A percentile compares a stretch with the other conserved stretches of the same genome.
Evolutionary conservation across 768 basidiomycete genomes (phyloP).

Genomic region (Leccinum broughii): DNA sequence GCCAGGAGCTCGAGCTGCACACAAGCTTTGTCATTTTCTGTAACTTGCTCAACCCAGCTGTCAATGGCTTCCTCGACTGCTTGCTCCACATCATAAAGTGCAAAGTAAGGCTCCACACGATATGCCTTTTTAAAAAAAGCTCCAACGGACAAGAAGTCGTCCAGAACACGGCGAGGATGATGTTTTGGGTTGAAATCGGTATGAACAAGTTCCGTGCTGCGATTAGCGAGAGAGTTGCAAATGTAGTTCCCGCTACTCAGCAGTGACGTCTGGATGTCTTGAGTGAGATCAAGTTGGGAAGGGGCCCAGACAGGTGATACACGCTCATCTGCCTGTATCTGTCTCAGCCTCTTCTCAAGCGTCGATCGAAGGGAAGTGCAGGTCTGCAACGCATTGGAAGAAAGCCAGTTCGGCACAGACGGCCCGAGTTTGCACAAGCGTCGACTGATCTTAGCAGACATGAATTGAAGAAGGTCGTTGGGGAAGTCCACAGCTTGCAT

Average conservation of each 20-base stretch:
- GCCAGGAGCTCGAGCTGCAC: constrained; percentile 25
- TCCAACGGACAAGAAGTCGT: constrained; percentile 4
- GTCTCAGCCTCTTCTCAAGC: constrained; percentile 37
- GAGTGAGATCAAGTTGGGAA: background rate
- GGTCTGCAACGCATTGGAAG: constrained; percentile 36
- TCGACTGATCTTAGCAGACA: constrained; percentile 30
- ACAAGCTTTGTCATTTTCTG: constrained; percentile 1
- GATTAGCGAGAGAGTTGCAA: background rate
- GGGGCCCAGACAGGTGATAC: constrained; percentile 35
- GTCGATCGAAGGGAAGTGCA: constrained; percentile 23
- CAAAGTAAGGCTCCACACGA: constrained; percentile 8
- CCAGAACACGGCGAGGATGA: constrained; percentile 4
- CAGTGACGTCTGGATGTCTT: background rate
- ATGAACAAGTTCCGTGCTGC: background rate
- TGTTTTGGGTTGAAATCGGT: constrained; percentile 5
- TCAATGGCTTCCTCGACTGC: constrained; percentile 33
- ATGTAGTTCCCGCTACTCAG: background rate
- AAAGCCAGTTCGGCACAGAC: constrained; percentile 34
- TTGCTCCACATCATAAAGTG: constrained; percentile 39
- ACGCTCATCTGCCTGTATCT: constrained; percentile 30
- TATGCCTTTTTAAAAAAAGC: constrained; percentile 9
- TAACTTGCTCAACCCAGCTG: constrained; percentile 29
- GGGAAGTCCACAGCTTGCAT: constrained; percentile 13
- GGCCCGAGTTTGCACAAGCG: constrained; percentile 27
- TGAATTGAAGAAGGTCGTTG: constrained; percentile 31